Base-by-base conservation (phyloP, 2,329 filamentous ascomycete species). In the Achaetomium macrosporum region DNA sequence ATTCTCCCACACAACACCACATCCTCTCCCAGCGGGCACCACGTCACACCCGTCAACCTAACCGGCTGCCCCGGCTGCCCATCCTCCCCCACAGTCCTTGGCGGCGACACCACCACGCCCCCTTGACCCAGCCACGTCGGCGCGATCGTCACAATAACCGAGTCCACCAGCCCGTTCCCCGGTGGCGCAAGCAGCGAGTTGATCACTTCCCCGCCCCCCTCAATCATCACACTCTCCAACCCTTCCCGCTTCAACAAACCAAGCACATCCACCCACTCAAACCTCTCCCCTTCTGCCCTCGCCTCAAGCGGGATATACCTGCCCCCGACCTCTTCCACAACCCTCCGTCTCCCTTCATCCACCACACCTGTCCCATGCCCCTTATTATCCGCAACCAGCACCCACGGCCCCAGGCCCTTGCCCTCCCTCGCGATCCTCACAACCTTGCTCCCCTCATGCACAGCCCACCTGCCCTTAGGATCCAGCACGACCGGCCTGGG, bases 121-220 rank as follows among this genome's bases (percentile, higher is more conserved):
- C 88, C 89, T 55, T 80, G 76, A 1, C 92, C 92, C n/a, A 97
- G 76, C 81, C 90, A 97, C 0, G 84, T 89, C 9, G 92, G 92
- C 3, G 92, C 90, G 63, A 96, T 83, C 0, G 92, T 96, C 53
- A 96, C 77, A 62, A 97, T 87, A 45, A 96, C 84, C 2, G 85
- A 85, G 64, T 89, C 79, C 40, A 76, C 75, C 9, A 90, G 71
- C n/a, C 67, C 62, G 15, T 81, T 73, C 62, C 83, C 81, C 29
- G 73, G 72, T 2, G 79, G 75, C 37, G 78, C 74, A n/a, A 97
- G 75, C 16, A 97, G 71, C 36, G 86, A 81, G 65, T 93, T 95
- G 65, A 97, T 89, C 33, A 96, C 83, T 11, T 76, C 74, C 0
- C 81, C 91, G 11, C 92, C 92, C 0, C 92, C 92, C 68, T 97